Conservation (phyloP, 1,284 basidiomycete species). For the Tilletia caries region DNA sequence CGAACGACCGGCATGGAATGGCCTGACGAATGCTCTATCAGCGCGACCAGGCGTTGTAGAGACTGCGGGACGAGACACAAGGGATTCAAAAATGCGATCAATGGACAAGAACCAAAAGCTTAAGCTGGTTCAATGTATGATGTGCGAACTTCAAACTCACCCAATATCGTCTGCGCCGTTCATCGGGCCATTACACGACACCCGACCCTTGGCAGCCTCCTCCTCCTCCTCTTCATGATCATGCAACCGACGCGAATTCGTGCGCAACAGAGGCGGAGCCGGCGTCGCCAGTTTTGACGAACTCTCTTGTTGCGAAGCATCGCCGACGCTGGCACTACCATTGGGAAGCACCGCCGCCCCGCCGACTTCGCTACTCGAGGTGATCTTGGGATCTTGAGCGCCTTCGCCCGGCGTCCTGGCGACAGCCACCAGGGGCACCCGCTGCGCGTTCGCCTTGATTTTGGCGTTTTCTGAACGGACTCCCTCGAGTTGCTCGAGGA, state of each 20-base stretch:
- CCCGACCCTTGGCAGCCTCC: slow-evolving; percentile 30
- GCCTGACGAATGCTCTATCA: slow-evolving; percentile 14
- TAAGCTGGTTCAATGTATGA: not conserved
- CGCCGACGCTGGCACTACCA: slow-evolving; percentile 8
- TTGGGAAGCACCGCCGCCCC: not conserved
- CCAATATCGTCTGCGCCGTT: slow-evolving; percentile 49
- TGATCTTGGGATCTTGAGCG: slow-evolving; percentile 35
- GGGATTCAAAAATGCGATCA: not conserved
- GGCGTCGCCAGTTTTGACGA: not conserved
- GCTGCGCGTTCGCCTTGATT: slow-evolving; percentile 41
- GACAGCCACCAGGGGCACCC: slow-evolving; percentile 27
- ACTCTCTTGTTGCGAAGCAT: not conserved
- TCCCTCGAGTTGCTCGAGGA: slow-evolving; percentile 73
- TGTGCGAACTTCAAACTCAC: not conserved
- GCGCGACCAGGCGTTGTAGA: slow-evolving; percentile 43
- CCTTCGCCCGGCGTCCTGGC: slow-evolving; percentile 20
- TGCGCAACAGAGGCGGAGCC: not conserved
- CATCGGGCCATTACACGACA: slow-evolving; percentile 48
- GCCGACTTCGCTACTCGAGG: slow-evolving; percentile 16
- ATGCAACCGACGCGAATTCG: not conserved
- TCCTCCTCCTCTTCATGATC: slow-evolving; percentile 18
- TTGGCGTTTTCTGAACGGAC: slow-evolving; percentile 82
- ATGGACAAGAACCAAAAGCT: too few relatives aligned
- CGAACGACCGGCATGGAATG: not conserved
- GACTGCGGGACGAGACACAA: slow-evolving; percentile 16